phyloP scores from a whole-genome alignment of 1,139 yeast species.

The Yamadazyma conglobata region DNA sequence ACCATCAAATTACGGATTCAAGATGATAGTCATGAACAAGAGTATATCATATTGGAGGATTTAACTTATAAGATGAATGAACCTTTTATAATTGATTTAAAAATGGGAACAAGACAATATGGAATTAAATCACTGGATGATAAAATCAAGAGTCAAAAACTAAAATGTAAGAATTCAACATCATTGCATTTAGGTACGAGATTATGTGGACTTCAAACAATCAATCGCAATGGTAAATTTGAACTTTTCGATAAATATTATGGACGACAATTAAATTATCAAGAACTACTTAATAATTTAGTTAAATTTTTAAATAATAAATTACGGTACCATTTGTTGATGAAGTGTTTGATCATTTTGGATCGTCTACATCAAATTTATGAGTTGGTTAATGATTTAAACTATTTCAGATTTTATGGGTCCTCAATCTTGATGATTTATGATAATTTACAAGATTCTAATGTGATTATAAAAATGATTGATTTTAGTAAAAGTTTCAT shows the following conservation, averaged over 20 bases:
- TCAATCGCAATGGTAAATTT: slow-evolving; percentile 57
- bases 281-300: slow-evolving; percentile 74
- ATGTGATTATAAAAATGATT: slow-evolving; percentile 65
- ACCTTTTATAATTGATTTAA: slow-evolving; percentile 91
- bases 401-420: slow-evolving; percentile 90
- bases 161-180: slow-evolving; percentile 79
- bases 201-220: slow-evolving; percentile 91
- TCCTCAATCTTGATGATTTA: slow-evolving; percentile 85
- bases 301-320: slow-evolving; percentile 72
- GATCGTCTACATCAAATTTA: slow-evolving; percentile 57
- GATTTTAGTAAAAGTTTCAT: slow-evolving; percentile 96
- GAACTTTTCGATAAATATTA: slow-evolving; percentile 79
- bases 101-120: slow-evolving; percentile 98
- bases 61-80: slow-evolving; percentile 74
- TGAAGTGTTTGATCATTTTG: slow-evolving; percentile 66
- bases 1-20: slow-evolving; percentile 8
- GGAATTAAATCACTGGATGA: slow-evolving; percentile 83
- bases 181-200: slow-evolving; percentile 83
- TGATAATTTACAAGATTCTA: slow-evolving; percentile 53
- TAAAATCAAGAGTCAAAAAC: slow-evolving; percentile 77
- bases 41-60: slow-evolving; percentile 86
- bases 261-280: slow-evolving; percentile 76
- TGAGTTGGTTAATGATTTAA: slow-evolving; percentile 49
- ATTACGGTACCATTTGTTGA: slow-evolving; percentile 52
- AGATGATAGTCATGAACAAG: slow-evolving; percentile 32